Conservation (phyloP, 2,329 filamentous ascomycete genomes). For the Pseudomassariella vexata region DNA sequence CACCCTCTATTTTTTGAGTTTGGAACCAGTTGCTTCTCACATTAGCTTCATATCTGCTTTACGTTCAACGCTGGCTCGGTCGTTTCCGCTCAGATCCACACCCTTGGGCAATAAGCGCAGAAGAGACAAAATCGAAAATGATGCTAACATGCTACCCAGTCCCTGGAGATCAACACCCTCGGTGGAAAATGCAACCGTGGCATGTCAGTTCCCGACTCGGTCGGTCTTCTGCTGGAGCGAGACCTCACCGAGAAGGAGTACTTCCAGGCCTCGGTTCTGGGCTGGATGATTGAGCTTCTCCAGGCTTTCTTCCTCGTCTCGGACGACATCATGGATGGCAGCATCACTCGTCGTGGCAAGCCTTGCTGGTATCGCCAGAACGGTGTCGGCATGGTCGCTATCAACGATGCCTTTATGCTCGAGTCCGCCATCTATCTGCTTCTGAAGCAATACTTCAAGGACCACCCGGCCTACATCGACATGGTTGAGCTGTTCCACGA, state of each 20-base stretch:
- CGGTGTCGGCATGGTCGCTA: conserved; percentile 88
- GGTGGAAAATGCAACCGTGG: conserved; percentile 98
- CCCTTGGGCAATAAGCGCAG: too few species aligned
- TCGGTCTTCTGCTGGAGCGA: conserved; percentile 67
- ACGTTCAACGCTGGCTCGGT: too few species aligned
- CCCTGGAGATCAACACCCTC: conserved; percentile 76
- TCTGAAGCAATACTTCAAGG: conserved; percentile 88
- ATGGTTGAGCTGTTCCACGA: conserved; percentile 96
- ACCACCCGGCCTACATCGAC: conserved; percentile 82
- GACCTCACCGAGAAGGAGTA: conserved; percentile 76
- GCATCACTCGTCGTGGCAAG: conserved; percentile 87
- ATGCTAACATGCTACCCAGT: conserved; percentile 43
- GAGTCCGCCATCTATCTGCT: conserved; percentile 86
- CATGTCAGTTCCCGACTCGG: conserved; percentile 93
- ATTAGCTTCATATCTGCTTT: conserved; percentile 1
- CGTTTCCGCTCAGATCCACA: too few species aligned
- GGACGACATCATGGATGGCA: conserved; percentile 97
- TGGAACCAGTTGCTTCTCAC: conserved; percentile 3
- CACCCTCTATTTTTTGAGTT: too few species aligned
- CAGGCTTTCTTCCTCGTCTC: conserved; percentile 98
- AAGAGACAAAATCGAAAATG: too few species aligned
- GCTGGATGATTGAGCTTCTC: conserved; percentile 96
- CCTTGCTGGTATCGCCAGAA: conserved; percentile 95
- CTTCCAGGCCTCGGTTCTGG: conserved; percentile 80
- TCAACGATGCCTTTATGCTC: conserved; percentile 98